Evolutionary conservation across 441 rosid genomes (phyloP).

Genomic region (Biscutella auriculata): DNA sequence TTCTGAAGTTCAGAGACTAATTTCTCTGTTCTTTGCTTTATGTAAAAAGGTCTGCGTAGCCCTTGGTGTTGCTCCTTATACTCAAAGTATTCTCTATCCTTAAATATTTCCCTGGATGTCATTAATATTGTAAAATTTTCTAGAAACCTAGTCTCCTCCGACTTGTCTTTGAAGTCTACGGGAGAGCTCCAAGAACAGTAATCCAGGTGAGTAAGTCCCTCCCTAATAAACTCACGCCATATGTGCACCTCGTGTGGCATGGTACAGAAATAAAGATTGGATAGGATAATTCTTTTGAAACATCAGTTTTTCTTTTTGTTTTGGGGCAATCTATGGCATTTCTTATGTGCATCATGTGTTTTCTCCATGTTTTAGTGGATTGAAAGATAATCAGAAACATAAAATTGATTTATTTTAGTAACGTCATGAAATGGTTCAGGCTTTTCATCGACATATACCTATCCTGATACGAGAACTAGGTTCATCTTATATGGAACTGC

Average conservation of each 20-base stretch:
- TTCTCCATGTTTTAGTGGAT: conserved; percentile 1
- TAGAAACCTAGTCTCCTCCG: conserved; percentile 90
- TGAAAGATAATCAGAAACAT: neutral
- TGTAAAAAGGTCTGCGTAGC: conserved; percentile 70
- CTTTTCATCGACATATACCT: conserved; percentile 92
- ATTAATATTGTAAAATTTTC: conserved; percentile 15
- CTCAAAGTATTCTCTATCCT: neutral
- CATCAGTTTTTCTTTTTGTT: neutral
- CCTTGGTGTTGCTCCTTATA: conserved; percentile 4
- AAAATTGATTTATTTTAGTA: conserved; percentile 3
- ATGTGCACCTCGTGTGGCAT: conserved; percentile 2
- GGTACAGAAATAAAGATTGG: neutral
- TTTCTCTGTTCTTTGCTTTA: conserved; percentile 85
- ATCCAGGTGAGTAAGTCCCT: conserved; percentile 54
- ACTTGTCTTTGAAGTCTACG: conserved; percentile 68
- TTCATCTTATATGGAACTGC: conserved; percentile 71
- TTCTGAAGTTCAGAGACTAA: conserved; percentile 74
- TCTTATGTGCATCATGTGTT: neutral
- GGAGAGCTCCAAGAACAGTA: conserved; percentile 67
- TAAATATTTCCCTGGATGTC: conserved; percentile 13
- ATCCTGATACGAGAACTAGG: conserved; percentile 73
- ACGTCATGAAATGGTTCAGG: conserved; percentile 33
- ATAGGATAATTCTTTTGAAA: neutral
- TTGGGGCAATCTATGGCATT: neutral
- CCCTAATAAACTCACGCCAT: neutral